A percentile compares a stretch with the other conserved stretches of the same genome.
phyloP scores from a whole-genome alignment of 768 basidiomycete species.

The Amanita phalloides region DNA sequence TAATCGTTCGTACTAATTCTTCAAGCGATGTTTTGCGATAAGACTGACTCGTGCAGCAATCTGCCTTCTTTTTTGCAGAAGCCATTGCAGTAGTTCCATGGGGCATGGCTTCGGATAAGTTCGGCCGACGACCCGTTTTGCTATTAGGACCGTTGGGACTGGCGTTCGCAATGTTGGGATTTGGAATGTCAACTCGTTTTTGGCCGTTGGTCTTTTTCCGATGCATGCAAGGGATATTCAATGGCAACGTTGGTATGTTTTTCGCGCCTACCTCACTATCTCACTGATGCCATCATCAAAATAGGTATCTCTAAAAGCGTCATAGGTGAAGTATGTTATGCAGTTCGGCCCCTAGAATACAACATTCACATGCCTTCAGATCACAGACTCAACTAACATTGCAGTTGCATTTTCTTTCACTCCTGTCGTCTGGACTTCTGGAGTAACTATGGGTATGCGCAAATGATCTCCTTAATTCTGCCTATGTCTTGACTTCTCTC shows the following conservation, averaged over 20 bases:
- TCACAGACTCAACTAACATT: slow-evolving; percentile 27
- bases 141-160: slow-evolving; percentile 32
- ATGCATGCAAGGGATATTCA: slow-evolving; percentile 7
- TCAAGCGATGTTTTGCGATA: not conserved
- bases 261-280: slow-evolving; percentile 8
- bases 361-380: slow-evolving; percentile 26
- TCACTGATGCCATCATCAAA: slow-evolving; percentile 6
- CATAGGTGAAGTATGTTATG: not conserved
- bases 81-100: slow-evolving; percentile 31
- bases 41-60: slow-evolving; percentile 20
- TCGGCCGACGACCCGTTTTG: slow-evolving; percentile 33
- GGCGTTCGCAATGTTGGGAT: slow-evolving; percentile 25
- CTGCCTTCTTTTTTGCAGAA: slow-evolving; percentile 33
- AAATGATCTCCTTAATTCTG: not conserved
- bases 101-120: slow-evolving; percentile 31
- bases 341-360: not conserved
- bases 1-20: slow-evolving; percentile 20
- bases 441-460: slow-evolving; percentile 21
- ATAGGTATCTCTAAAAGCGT: not conserved
- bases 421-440: slow-evolving; percentile 24
- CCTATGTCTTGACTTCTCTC: not conserved
- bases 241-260: not conserved
- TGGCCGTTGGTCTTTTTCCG: slow-evolving; percentile 16
- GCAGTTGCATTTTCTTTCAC: slow-evolving; percentile 26
- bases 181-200: slow-evolving; percentile 31